Percentiles rank a stretch among this genome's conserved stretches.
These are phyloP conservation scores for Patellifolia procumbens DNA, from an alignment of 179 eudicot genomes.

Conservation along the genomic window DNA sequence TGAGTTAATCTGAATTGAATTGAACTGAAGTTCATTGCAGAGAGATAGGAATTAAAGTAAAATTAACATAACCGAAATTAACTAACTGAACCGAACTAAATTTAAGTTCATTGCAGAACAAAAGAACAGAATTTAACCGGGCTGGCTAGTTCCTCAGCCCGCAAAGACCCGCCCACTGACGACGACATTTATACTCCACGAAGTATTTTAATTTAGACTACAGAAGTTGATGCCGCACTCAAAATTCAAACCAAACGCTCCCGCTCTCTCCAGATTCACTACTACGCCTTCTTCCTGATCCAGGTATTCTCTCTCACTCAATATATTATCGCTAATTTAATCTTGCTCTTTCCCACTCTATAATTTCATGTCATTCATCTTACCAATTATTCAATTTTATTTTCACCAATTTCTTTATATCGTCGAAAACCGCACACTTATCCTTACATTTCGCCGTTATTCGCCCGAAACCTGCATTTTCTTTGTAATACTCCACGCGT, in stretches of 20 bases:
- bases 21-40: too few species aligned
- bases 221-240: neutral
- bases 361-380: neutral
- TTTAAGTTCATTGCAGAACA: too few species aligned
- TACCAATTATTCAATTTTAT: neutral
- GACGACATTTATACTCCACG: too few species aligned
- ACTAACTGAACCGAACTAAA: too few species aligned
- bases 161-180: neutral
- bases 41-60: too few species aligned
- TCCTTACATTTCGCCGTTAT: too few species aligned
- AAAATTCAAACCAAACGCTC: constrained; percentile 11
- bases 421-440: neutral
- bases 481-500: too few species aligned
- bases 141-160: too few species aligned
- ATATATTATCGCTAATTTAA: neutral
- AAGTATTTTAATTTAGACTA: neutral
- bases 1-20: too few species aligned
- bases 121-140: too few species aligned
- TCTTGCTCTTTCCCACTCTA: neutral
- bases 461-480: neutral
- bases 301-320: neutral
- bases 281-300: neutral
- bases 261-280: constrained; percentile 9
- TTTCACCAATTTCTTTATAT: too few species aligned
- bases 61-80: too few species aligned